phyloP scores from a whole-genome alignment of 768 basidiomycete genomes.

The Mrakia frigida region DNA sequence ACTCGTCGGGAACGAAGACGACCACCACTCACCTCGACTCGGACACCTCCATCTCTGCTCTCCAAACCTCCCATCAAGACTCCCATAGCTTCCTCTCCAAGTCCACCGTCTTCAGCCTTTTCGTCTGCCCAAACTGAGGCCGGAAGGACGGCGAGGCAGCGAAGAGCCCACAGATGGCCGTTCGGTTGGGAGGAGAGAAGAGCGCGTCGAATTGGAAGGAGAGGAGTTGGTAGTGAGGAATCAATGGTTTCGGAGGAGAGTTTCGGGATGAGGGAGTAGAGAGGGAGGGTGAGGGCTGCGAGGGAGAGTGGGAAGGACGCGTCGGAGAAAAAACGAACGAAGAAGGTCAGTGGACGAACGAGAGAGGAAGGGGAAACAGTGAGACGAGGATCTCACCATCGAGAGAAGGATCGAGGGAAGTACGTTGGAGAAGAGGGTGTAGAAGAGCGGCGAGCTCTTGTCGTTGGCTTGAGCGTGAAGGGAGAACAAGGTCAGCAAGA shows the following conservation, averaged over 20 bases:
- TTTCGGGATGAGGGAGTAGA: neutral
- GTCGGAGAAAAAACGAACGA: neutral
- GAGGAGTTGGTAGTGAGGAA: neutral
- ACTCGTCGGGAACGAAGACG: too few relatives aligned
- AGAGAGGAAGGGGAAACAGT: too few relatives aligned
- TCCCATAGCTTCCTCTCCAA: slow-evolving; percentile 12
- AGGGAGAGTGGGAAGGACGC: too few relatives aligned
- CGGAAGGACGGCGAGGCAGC: slow-evolving; percentile 12
- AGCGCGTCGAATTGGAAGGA: neutral
- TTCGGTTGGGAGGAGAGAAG: slow-evolving; percentile 7
- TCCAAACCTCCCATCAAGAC: slow-evolving; percentile 18
- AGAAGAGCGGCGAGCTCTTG: neutral
- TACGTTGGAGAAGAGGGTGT: neutral
- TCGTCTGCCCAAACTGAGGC: neutral
- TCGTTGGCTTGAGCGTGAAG: neutral
- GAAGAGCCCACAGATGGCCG: slow-evolving; percentile 21
- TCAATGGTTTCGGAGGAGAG: neutral
- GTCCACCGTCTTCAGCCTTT: neutral
- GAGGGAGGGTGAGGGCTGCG: neutral
- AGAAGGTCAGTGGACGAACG: neutral
- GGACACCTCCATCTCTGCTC: slow-evolving; percentile 13
- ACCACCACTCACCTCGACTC: slow-evolving; percentile 9
- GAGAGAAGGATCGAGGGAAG: neutral
- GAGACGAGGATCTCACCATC: neutral
- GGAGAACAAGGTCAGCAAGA: neutral